These are phyloP conservation scores for Coemansia sp. DNA, from an alignment of 192 early-diverging fungal species.

Conservation along the genomic window DNA sequence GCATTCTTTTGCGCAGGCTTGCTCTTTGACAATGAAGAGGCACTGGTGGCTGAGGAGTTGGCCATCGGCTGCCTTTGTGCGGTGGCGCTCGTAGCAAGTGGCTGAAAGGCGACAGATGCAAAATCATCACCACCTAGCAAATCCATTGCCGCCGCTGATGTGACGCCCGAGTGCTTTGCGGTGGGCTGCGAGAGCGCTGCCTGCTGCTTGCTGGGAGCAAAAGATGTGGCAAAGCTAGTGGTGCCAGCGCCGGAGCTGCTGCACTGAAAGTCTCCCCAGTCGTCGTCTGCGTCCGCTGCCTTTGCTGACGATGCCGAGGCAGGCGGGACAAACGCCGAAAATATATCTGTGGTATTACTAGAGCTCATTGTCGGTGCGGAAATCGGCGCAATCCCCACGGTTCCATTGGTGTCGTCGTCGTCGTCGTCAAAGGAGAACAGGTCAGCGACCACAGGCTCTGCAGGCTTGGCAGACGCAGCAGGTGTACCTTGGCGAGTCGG, in stretches of 20 bases:
- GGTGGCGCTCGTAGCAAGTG: conserved; percentile 10
- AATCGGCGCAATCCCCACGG: conserved; percentile 22
- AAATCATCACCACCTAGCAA: conserved; percentile 34
- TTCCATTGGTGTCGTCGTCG: conserved; percentile 17
- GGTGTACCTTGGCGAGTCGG: conserved; percentile 34
- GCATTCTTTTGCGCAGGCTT: conserved; percentile 28
- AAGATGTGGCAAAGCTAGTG: neutral
- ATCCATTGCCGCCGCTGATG: conserved; percentile 21
- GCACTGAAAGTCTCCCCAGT: conserved; percentile 80
- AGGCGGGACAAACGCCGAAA: conserved; percentile 16
- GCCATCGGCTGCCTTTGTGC: neutral
- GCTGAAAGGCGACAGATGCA: conserved; percentile 24
- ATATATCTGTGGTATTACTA: conserved; percentile 1
- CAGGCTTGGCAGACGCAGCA: conserved; percentile 16
- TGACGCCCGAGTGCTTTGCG: conserved; percentile 8
- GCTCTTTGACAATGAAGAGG: conserved; percentile 3
- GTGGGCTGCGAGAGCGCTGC: conserved; percentile 21
- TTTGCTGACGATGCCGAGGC: conserved; percentile 16
- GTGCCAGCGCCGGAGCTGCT: conserved; percentile 3
- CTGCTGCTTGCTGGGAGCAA: conserved; percentile 5
- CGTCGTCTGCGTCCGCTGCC: conserved; percentile 57
- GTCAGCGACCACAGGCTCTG: conserved; percentile 46
- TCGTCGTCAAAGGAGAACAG: conserved; percentile 53
- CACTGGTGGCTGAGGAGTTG: neutral
- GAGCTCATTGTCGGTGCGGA: conserved; percentile 40